Base-by-base conservation (phyloP, 176 grass and related monocot genomes). In the Eleusine indica region DNA sequence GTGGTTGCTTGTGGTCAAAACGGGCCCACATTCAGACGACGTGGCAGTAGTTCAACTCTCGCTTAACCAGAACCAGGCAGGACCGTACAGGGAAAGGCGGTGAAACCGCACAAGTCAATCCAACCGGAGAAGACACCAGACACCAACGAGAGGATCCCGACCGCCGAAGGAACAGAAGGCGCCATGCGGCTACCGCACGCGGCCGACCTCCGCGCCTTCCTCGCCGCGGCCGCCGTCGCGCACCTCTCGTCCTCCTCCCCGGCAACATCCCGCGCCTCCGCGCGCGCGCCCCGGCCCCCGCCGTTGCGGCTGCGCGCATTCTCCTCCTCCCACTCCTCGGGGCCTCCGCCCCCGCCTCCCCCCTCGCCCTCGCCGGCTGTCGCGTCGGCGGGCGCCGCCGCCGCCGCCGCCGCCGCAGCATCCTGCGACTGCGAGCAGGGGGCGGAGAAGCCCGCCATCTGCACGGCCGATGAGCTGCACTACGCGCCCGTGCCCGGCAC, bases 391-490 rank as follows among this genome's bases (percentile, higher is more conserved):
- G 39, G 19, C 40, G 19, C 68, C 19, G 53, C 71, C 15, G 43
- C 81, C 13, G 42, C 65, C 6, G 25, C 83, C 1, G 40, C 68
- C 1, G 74, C 37, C 0, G 42, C 64, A 3, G 78, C 84, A 7
- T 7, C 44, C 44, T 47, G 44, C 44, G 44, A 47, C 3, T 87
- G 84, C 86, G 63, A 83, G 48, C 71, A 81, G 47, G 90, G 90
- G 48, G 71, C 54, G 35, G 77, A 47, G 53, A 99, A 92, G 69
- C 91, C 96, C 46, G 80, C 83, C 30, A 86, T 96, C 58, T 99
- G 96, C 84, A 94, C 96, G 15, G 96, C 96, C 4, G 96, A 99
- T 42, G 96, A 96, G 87, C 84, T 99, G 82, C 96, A 94, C 89
- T 99, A 94, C 70, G 91, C 86, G 52, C 89, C 89, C 38, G 96